A percentile compares a stretch with the other conserved stretches of the same genome.
These are phyloP conservation scores for Rhodamnia rubescens DNA, from an alignment of 345 rosid genomes.

Conservation along the genomic window DNA sequence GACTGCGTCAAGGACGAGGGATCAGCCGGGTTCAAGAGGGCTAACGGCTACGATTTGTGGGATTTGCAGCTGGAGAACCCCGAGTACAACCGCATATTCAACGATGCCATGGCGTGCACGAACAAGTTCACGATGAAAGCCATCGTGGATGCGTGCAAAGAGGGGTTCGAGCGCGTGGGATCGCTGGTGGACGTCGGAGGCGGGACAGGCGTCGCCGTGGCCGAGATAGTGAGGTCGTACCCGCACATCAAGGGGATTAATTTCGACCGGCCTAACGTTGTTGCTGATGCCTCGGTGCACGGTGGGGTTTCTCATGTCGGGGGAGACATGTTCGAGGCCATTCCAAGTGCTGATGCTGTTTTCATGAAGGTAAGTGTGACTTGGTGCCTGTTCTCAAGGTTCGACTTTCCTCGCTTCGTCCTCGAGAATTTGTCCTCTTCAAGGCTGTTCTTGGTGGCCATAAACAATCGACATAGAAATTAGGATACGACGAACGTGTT, in stretches of 20 bases:
- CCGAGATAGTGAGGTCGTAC: background rate
- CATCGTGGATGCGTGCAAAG: background rate
- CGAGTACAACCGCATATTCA: background rate
- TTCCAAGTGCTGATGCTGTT: slow-evolving; percentile 9
- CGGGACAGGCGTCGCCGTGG: background rate
- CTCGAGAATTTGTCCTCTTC: too few relatives aligned
- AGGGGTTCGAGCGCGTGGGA: background rate
- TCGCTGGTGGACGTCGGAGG: slow-evolving; percentile 15
- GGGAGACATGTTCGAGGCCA: slow-evolving; percentile 13
- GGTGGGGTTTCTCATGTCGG: slow-evolving; percentile 5
- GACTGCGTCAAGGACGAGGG: background rate
- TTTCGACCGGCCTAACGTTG: slow-evolving; percentile 13
- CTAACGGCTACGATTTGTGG: background rate
- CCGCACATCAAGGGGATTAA: slow-evolving; percentile 7
- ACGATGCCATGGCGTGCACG: slow-evolving; percentile 2
- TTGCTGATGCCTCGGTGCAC: background rate
- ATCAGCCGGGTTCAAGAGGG: background rate
- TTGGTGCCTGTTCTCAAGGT: background rate
- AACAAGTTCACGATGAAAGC: background rate
- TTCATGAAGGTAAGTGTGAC: slow-evolving; percentile 3
- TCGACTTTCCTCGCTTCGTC: too few relatives aligned
- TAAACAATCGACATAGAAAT: too few relatives aligned
- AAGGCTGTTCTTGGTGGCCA: too few relatives aligned
- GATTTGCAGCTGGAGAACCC: background rate
- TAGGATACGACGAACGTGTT: too few relatives aligned